Base-by-base conservation (phyloP, 2,329 filamentous ascomycete genomes). In the Verticillium albo-atrum region DNA sequence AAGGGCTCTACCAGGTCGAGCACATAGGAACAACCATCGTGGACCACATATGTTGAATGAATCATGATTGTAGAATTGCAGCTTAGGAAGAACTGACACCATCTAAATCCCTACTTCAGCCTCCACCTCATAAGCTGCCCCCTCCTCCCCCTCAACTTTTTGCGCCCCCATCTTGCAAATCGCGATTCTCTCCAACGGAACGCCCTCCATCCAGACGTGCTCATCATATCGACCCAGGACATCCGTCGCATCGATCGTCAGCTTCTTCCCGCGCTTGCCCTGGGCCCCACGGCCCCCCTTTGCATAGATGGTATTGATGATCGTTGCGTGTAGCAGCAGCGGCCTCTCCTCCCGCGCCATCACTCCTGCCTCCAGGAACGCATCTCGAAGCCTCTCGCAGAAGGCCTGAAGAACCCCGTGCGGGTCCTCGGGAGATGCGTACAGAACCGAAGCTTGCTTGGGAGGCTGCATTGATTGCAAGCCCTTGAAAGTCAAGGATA, bases 151-250 rank as follows among this genome's bases (percentile, higher is more conserved):
- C 28, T 85, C 72, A 20, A 76, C 76, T 66, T 83, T 86, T 78
- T 87, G 89, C 10, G 92, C 92, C 0, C 93, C 92, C 93, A 97
- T 97, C 69, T 85, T 87, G 70, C 92, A 97, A 37, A 97, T 87
- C 55, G 88, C 87, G 47, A 97, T 75, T 60, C 79, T 83, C 59
- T 91, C 85, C n/a, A 97, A 70, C 17, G 78, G 76, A 26, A 94
- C 77, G 56, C 85, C 75, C 58, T 85, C 78, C 66, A 90, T 86
- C 91, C 92, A 97, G 0, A 86, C 72, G 64, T 87, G 86, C 35
- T 86, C 84, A 34, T 81, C 79, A 67, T 88, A 92, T 60, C 77
- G 73, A 50, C 82, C 79, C n/a, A 88, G 57, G n/a, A 87, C 70
- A 12, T 74, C 78, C 55, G 75, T 75, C 10, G 82, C 85, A 68